phyloP scores from a whole-genome alignment of 2,329 filamentous ascomycete genomes.

The Aspergillus phoenicis region DNA sequence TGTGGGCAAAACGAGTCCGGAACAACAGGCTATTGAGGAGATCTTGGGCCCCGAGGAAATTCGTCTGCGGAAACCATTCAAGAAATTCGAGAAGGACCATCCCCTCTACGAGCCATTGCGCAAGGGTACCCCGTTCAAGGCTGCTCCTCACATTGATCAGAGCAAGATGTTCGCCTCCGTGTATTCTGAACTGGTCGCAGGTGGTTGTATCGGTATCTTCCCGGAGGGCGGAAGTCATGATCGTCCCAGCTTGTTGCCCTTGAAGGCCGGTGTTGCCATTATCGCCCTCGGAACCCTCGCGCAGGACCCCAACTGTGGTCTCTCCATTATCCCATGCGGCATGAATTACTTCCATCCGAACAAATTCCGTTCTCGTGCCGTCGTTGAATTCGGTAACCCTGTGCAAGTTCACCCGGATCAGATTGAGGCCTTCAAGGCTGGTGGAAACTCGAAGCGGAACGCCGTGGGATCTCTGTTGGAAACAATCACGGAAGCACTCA shows the following conservation, averaged over 20 bases:
- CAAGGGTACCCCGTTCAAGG: conserved; percentile 76
- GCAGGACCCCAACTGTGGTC: conserved; percentile 78
- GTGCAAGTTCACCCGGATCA: conserved; percentile 81
- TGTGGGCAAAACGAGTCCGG: conserved; percentile 76
- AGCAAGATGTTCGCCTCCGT: conserved; percentile 91
- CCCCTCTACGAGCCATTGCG: conserved; percentile 80
- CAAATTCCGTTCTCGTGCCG: conserved; percentile 94
- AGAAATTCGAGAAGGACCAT: conserved; percentile 63
- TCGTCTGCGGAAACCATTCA: conserved; percentile 84
- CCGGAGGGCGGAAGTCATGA: conserved; percentile 97
- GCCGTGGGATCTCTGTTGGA: conserved; percentile 85
- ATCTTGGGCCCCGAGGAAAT: conserved; percentile 80
- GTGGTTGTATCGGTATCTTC: conserved; percentile 94
- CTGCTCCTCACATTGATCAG: conserved; percentile 92
- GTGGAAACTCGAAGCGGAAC: conserved; percentile 71
- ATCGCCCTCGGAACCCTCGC: conserved; percentile 93
- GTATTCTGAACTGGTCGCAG: conserved; percentile 76
- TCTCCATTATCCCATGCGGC: conserved; percentile 94
- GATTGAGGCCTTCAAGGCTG: conserved; percentile 80
- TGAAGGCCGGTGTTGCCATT: conserved; percentile 96
- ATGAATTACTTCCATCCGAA: conserved; percentile 99
- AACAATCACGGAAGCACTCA: conserved; percentile 80
- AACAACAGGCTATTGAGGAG: conserved; percentile 72
- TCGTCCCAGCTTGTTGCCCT: conserved; percentile 82
- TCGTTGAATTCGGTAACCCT: conserved; percentile 90